Evolutionary conservation across 140 eudicot genomes (phyloP), one percentile per base, ranked within the genome.

Genomic region (Oenanthe javanica): DNA sequence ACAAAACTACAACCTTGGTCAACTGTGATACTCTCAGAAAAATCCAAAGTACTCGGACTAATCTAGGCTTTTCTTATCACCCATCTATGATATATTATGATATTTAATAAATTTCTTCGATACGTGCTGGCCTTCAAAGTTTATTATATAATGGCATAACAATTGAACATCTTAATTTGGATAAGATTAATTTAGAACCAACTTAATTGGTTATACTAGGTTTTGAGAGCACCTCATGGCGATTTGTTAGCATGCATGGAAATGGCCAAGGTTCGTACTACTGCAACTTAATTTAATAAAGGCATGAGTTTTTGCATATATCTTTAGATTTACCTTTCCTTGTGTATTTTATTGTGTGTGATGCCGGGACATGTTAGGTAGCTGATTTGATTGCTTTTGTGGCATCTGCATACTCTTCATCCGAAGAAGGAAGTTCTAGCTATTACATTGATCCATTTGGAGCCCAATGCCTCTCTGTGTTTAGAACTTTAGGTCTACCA

Each of bases 381-480:
- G 99, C 99, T 46, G 99, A 96, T 87, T 85, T 96, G 87, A 89
- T 96, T 42, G 89, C 96, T 73, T 96, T 96, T 79, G 99, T 96
- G 74, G 93, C 98, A 79, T 93, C 97, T 83, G 93, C 91, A 23
- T 91, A 77, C 83, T 89, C 88, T 84, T 83, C 87, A 61, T 76
- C 79, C 75, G 93, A 83, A 85, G 85, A 80, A 72, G 87, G 85
- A 31, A 82, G 86, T 82, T 67, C 89, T 70, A 70, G 38, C 75
- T 47, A 83, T 86, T 91, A 87, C 84, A 86, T 96, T 19, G 99
- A 96, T 80, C 83, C 90, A n/a, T 96, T 96, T 85, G 99, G 99
- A 47, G 88, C 93, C 38, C 94, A 86, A 75, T 93, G 99, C 84
- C 96, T 96, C 64, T 96, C 99, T 43, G 94, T 93, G 40, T 93